Percentiles rank a stretch among this genome's conserved stretches.
phyloP scores from a whole-genome alignment of 2,329 filamentous ascomycete species.

The Proliferodiscus dingleyae region DNA sequence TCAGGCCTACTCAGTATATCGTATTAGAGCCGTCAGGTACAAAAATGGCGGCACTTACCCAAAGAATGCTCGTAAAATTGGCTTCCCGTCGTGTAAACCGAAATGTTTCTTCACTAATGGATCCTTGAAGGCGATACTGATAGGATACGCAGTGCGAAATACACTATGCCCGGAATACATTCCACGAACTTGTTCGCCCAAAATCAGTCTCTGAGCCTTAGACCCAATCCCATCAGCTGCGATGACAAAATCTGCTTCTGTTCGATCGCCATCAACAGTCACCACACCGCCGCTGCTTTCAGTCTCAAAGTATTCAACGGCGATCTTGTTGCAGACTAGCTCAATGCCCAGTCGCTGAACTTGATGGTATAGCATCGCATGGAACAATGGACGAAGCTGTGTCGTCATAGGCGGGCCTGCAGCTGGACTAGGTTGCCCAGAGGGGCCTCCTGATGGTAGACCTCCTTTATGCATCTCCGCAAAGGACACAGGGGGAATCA shows the following conservation, averaged over 20 bases:
- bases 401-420: constrained; percentile 48
- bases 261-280: constrained; percentile 42
- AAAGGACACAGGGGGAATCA: constrained; percentile 44
- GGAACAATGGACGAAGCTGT: constrained; percentile 51
- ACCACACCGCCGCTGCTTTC: constrained; percentile 39
- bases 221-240: constrained; percentile 39
- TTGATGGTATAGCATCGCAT: constrained; percentile 49
- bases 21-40: not conserved
- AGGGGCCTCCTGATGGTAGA: not conserved
- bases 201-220: not conserved
- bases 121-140: not conserved
- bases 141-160: not conserved
- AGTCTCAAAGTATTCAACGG: constrained; percentile 45
- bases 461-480: constrained; percentile 32
- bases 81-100: not conserved
- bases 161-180: not conserved
- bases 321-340: constrained; percentile 42
- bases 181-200: not conserved
- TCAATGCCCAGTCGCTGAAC: constrained; percentile 43
- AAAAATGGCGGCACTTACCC: not conserved
- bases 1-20: not conserved
- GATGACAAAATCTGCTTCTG: constrained; percentile 43
- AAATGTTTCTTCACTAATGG: not conserved
- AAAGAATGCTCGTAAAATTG: not conserved
- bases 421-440: not conserved